Evolutionary conservation across 1,139 yeast genomes (phyloP).

Genomic region (Zygosaccharomyces sapae): DNA sequence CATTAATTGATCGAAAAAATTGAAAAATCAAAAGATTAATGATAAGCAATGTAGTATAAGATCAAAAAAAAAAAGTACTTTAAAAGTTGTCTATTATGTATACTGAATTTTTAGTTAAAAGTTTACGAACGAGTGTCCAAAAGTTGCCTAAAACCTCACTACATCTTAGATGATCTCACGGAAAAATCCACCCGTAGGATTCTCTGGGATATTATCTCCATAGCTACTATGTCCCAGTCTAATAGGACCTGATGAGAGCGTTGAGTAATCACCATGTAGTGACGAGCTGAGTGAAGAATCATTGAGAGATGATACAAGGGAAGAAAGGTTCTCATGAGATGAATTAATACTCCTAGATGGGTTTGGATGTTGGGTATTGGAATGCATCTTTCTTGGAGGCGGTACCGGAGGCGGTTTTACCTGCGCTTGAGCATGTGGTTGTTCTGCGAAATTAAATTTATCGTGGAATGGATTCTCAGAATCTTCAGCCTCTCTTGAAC

Average conservation of each 20-base stretch:
- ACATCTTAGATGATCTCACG: constrained; percentile 13
- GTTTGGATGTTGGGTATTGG: constrained; percentile 1
- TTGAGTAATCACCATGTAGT: constrained; percentile 14
- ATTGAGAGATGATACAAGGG: constrained; percentile 13
- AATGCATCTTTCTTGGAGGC: constrained; percentile 18
- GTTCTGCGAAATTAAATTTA: constrained; percentile 28
- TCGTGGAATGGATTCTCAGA: constrained; percentile 28
- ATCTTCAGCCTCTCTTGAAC: not conserved
- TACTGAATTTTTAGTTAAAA: not conserved
- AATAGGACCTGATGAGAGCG: constrained; percentile 14
- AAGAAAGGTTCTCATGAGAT: constrained; percentile 11
- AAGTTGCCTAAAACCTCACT: not conserved
- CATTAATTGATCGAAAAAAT: not conserved
- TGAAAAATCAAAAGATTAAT: not conserved
- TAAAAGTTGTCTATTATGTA: not conserved
- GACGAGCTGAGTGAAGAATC: constrained; percentile 13
- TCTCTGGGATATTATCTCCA: constrained; percentile 6
- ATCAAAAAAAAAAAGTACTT: not conserved
- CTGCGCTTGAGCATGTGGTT: constrained; percentile 9
- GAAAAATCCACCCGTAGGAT: constrained; percentile 12
- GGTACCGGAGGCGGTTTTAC: constrained; percentile 24
- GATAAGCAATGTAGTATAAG: not conserved
- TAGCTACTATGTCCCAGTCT: constrained; percentile 8
- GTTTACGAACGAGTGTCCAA: not conserved
- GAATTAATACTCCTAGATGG: not conserved